Base-by-base conservation (phyloP, 169 alveolate genomes). In the Blepharisma undulans region DNA sequence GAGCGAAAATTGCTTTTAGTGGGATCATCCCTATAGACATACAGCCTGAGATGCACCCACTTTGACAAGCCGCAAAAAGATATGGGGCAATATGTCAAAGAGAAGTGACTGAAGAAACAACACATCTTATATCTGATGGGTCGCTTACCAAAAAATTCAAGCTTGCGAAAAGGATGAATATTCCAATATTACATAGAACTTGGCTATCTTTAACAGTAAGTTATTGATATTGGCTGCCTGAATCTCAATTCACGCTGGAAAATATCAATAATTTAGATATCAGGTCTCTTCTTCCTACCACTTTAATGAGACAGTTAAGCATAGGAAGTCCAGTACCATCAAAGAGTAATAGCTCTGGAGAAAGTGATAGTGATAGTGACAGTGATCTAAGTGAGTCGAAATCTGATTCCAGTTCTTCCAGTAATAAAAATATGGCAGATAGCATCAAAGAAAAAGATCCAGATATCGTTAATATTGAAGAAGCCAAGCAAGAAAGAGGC, bases 281-380 rank as follows among this genome's bases (percentile, higher is more conserved):
- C 8, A n/a, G 30, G 14, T 21, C 76, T 22, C 29, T 82, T 25
- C 22, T 36, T 25, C 29, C 29, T 22, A 59, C 36, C n/a, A 14
- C 36, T 1, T 25, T 25, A 22, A 82, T 22, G 22, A 82, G 89
- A 79, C 29, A 34, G 87, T n/a, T 29, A 22, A 29, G 71, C 30
- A 21, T 33, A 34, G 61, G 29, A 79, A 79, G 61, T 32, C 60
- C 87, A 1, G 36, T n/a, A 12, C 71, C 87, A 30, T 32, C 29
- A 22, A 79, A 79, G 27, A 79, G 25, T 12, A 66, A 21, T 29
- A 79, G 16, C 8, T 30, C 60, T 79, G 61, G 61, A 25, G 61
- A 25, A 4, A 79, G 87, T 10, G 87, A 79, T 8, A 79, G 87
- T 79, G 87, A 79, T 25, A 30, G 72, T 79, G 87, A 79, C 80